Evolutionary conservation across 2,329 filamentous ascomycete species (phyloP).

Genomic region (Cadophora sp.): DNA sequence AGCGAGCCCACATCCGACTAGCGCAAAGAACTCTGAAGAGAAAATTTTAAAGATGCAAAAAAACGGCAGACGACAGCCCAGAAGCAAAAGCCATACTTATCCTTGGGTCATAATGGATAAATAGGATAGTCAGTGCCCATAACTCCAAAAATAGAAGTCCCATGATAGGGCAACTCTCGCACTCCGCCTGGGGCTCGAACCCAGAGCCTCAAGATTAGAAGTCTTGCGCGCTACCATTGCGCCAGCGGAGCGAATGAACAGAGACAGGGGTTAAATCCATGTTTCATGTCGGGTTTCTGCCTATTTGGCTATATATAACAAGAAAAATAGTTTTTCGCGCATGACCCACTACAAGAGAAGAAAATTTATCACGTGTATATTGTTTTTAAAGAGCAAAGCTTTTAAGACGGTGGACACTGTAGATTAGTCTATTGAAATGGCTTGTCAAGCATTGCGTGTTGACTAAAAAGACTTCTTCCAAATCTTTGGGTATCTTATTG

Average conservation of each 20-base stretch:
- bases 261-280: not conserved
- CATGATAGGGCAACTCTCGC: not conserved
- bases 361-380: not conserved
- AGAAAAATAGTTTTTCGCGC: not conserved
- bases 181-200: constrained; percentile 18
- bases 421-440: no score
- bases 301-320: not conserved
- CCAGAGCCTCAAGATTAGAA: constrained; percentile 24
- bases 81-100: no score
- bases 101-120: no score
- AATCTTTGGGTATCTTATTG: no score
- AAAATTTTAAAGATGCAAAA: not conserved
- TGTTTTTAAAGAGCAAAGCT: no score
- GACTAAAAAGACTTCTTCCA: no score
- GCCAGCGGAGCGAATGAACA: not conserved
- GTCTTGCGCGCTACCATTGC: constrained; percentile 24
- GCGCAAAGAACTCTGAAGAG: no score
- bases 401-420: no score
- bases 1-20: not conserved
- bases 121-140: no score
- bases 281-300: not conserved
- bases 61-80: no score
- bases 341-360: not conserved
- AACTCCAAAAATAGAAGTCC: not conserved
- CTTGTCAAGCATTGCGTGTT: no score